Base-by-base conservation (phyloP, 2,329 filamentous ascomycete species). In the Fusarium oligoseptatum region DNA sequence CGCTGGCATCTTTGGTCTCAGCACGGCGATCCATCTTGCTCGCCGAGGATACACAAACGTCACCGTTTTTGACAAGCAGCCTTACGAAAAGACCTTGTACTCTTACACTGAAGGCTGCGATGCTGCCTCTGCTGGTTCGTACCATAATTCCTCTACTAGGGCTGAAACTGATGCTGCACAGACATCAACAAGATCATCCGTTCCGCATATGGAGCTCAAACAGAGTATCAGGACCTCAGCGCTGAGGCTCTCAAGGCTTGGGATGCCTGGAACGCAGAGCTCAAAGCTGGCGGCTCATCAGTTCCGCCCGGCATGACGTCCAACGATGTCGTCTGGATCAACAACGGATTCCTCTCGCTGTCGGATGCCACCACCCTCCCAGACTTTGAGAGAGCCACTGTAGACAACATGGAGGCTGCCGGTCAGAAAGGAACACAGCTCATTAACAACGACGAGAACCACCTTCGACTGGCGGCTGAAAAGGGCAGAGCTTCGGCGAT, bases 31-130 rank as follows among this genome's bases (percentile, higher is more conserved):
- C 39, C 78, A 82, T 56, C 76, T 82, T 11, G 74, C 78, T 6
- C 68, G 72, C 15, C 77, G 84, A 12, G 87, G 87, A 4, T 89
- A 88, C 75, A 80, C 22, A 7, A 81, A 86, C 68, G 81, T 89
- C 29, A 87, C 83, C 10, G 82, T 89, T 12, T 81, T 89, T 37
- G 87, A 89, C 74, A 83, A 82, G 70, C 85, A 88, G 72, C 83
- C 20, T 81, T 75, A 87, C 37, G 81, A 85, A 14, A 64, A 83
- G 37, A 79, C 80, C 0, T 76, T 76, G 0, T 88, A 88, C 61
- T 83, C 83, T 8, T 85, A 84, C 63, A 71, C 79, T 1, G 68
- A 78, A 1, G 86, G 86, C 24, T 82, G 83, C 58, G 85, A 87
- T 74, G 82, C 80, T 6, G 85, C 86, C 0, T 86, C 84, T 6